phyloP scores from a whole-genome alignment of 2,329 filamentous ascomycete species.

The Trichoderma atroviride region DNA sequence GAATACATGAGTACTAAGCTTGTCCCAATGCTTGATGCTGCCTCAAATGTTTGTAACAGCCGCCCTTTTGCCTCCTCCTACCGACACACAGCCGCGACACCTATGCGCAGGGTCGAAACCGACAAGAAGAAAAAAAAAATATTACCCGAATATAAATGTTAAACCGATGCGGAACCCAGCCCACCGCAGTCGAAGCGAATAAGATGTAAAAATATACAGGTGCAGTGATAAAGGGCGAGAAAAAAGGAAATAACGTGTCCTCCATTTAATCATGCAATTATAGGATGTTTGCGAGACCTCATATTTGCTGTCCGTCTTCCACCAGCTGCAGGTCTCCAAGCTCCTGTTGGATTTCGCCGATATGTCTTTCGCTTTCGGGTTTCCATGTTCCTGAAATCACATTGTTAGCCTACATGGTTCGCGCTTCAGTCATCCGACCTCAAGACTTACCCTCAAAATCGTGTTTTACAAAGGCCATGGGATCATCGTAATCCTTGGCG shows the following conservation, averaged over 20 bases:
- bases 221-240: neutral
- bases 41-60: slow-evolving; percentile 10
- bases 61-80: neutral
- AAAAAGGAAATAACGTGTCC: neutral
- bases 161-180: slow-evolving; percentile 18
- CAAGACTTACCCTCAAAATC: slow-evolving; percentile 77
- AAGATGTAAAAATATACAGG: slow-evolving; percentile 12
- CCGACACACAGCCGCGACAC: slow-evolving; percentile 12
- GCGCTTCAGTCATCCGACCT: neutral
- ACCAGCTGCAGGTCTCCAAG: neutral
- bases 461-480: slow-evolving; percentile 97
- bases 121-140: neutral
- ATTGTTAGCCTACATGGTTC: neutral
- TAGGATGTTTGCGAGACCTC: neutral
- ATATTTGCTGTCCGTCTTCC: neutral
- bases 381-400: slow-evolving; percentile 68
- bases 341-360: slow-evolving; percentile 52
- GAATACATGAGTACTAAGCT: slow-evolving; percentile 23
- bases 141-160: slow-evolving; percentile 7
- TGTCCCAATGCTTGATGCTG: slow-evolving; percentile 22
- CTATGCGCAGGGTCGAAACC: neutral
- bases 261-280: slow-evolving; percentile 9
- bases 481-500: slow-evolving; percentile 82
- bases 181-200: slow-evolving; percentile 8
- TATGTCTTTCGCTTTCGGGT: slow-evolving; percentile 70